Base-by-base conservation (phyloP, 805 yeast genomes). In the Lipomyces spencermartinsiae region DNA sequence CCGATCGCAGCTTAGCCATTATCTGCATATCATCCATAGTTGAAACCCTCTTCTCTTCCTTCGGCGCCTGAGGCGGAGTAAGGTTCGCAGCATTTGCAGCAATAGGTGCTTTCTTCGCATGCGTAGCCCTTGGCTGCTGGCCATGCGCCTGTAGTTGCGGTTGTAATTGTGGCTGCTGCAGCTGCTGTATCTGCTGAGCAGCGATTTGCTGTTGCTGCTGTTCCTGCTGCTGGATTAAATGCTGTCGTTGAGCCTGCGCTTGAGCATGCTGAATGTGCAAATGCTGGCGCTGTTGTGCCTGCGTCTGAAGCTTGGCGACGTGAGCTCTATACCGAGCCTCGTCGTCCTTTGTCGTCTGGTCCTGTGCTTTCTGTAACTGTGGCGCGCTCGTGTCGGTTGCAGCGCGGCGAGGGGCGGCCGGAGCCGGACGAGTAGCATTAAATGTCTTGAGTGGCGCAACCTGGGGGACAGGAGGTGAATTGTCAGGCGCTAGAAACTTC, bases 11-110 rank as follows among this genome's bases (percentile, higher is more conserved):
- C 74, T 87, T 90, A 58, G 86, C 85, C 72, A 91, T 84, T 16
- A 91, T 88, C 74, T 90, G 91, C 61, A 84, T 87, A 73, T 91
- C 92, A 74, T 86, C 85, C 71, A 86, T 72, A 84, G 88, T 77
- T 89, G 89, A 73, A 35, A 74, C 54, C 64, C 72, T 68, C 37
- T 61, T 35, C 58, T 61, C 74, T 14, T 61, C 63, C 22, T 53
- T 61, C 2, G 22, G 34, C 16, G 9, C 43, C 22, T 25, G 5
- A 1, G 39, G 29, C 29, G 54, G 43, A 9, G 68, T 33, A 6
- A 61, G 56, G 25, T 37, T 53, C 53, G 71, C 53, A 65, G 69
- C 65, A 31, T 62, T 64, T 56, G 69, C 74, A 57, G 73, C 63
- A 67, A 59, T 62, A 65, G 73, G 64, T 71, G 72, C 49, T 65